Percentiles rank a stretch among this genome's conserved stretches.
Conservation (phyloP, 2,329 filamentous ascomycete genomes). For the Pezizomycotina sp. region DNA sequence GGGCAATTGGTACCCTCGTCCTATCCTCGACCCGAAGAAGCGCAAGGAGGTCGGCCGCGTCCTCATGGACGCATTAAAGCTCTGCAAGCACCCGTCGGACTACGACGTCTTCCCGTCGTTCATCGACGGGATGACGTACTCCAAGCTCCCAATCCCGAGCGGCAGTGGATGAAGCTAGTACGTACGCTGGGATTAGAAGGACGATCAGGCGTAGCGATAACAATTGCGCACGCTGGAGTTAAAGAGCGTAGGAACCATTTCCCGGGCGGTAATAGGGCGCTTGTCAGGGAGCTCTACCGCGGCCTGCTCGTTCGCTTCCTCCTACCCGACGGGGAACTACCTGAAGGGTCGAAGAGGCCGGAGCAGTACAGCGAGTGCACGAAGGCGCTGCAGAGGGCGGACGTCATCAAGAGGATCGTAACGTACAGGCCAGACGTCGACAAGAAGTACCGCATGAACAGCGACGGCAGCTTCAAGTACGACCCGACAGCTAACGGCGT, state of each 20-base stretch:
- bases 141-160: conserved; percentile 5
- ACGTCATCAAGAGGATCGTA: conserved; percentile 9
- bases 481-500: conserved; percentile 11
- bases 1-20: conserved; percentile 9
- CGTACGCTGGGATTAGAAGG: conserved; percentile 6
- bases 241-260: conserved; percentile 13
- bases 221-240: conserved; percentile 12
- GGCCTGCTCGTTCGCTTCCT: conserved; percentile 14
- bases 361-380: conserved; percentile 5
- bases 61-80: too few species aligned
- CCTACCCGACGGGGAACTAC: conserved; percentile 5
- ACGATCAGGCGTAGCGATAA: conserved; percentile 9
- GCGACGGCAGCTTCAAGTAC: conserved; percentile 10
- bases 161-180: conserved; percentile 15
- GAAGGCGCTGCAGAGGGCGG: conserved; percentile 2
- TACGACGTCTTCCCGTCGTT: conserved; percentile 12
- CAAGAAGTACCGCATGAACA: conserved; percentile 3
- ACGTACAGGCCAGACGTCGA: conserved; percentile 2
- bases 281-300: conserved; percentile 9
- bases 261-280: conserved; percentile 5
- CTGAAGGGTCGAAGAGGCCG: too few species aligned
- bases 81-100: conserved; percentile 7
- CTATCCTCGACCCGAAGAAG: conserved; percentile 25
- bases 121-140: conserved; percentile 7
- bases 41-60: conserved; percentile 41